Percentiles rank a stretch among this genome's conserved stretches.
phyloP scores from a whole-genome alignment of 2,329 filamentous ascomycete genomes.

The Emergomyces orientalis region DNA sequence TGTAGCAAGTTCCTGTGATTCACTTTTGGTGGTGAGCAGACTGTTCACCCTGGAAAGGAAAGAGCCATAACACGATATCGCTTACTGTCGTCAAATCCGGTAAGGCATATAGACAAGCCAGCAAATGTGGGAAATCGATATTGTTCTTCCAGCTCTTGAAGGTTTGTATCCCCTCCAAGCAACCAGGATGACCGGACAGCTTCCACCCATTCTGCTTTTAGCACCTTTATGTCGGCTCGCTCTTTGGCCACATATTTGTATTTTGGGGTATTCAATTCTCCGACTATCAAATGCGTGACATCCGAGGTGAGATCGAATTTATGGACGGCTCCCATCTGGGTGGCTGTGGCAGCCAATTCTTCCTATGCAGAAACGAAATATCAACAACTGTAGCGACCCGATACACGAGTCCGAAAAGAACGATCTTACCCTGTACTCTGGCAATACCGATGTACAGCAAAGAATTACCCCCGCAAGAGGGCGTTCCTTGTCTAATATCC shows the following conservation, averaged over 20 bases:
- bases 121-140: constrained; percentile 37
- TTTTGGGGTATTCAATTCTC: constrained; percentile 80
- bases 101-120: constrained; percentile 56
- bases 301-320: constrained; percentile 91
- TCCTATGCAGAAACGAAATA: constrained; percentile 22
- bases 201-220: constrained; percentile 76
- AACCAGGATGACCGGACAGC: constrained; percentile 74
- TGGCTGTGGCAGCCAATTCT: constrained; percentile 41
- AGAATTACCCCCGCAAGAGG: constrained; percentile 65
- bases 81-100: constrained; percentile 58
- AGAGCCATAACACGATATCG: constrained; percentile 3
- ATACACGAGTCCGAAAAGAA: constrained; percentile 9
- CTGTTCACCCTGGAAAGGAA: neutral
- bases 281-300: constrained; percentile 88
- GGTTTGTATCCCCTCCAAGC: constrained; percentile 63
- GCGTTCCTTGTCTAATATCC: constrained; percentile 46
- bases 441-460: constrained; percentile 77
- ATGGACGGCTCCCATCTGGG: constrained; percentile 77
- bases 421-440: constrained; percentile 62
- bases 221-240: constrained; percentile 72
- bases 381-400: constrained; percentile 4
- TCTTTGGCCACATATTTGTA: constrained; percentile 92
- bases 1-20: constrained; percentile 60
- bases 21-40: neutral
- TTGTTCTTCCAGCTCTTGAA: constrained; percentile 57